phyloP scores from a whole-genome alignment of 768 basidiomycete species.

The Mycena belliarum region DNA sequence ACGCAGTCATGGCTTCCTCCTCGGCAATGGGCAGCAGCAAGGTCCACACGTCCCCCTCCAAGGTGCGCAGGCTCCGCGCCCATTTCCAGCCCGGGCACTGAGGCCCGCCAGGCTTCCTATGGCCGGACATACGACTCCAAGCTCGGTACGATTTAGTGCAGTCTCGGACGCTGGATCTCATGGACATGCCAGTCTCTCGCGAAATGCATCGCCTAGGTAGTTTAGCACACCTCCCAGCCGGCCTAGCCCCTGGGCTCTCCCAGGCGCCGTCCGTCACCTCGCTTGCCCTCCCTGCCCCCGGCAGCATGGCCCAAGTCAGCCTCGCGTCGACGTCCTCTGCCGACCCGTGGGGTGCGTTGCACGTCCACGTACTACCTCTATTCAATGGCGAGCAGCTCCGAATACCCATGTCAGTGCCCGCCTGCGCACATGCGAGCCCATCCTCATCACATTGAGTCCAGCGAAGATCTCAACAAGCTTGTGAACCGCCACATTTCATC shows the following conservation, averaged over 20 bases:
- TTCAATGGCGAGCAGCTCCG: conserved; percentile 90
- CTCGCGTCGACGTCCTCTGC: conserved; percentile 45
- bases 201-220: conserved; percentile 85
- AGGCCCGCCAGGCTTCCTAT: conserved; percentile 50
- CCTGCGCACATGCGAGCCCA: neutral
- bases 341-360: conserved; percentile 83
- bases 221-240: conserved; percentile 51
- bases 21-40: conserved; percentile 34
- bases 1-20: conserved; percentile 35
- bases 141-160: conserved; percentile 32
- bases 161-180: neutral
- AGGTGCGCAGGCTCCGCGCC: conserved; percentile 31
- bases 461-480: conserved; percentile 85
- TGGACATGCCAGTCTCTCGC: conserved; percentile 52
- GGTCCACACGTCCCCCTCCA: conserved; percentile 53
- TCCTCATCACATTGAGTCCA: conserved; percentile 29
- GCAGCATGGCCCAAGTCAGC: conserved; percentile 37
- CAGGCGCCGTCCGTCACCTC: conserved; percentile 52
- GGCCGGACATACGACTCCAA: conserved; percentile 79
- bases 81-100: neutral
- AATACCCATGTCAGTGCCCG: conserved; percentile 68
- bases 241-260: conserved; percentile 54
- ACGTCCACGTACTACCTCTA: conserved; percentile 85
- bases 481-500: conserved; percentile 78
- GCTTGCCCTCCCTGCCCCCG: conserved; percentile 42